Base-by-base conservation (phyloP, 108 stramenopile species). In the Mediolabrus comicus region DNA sequence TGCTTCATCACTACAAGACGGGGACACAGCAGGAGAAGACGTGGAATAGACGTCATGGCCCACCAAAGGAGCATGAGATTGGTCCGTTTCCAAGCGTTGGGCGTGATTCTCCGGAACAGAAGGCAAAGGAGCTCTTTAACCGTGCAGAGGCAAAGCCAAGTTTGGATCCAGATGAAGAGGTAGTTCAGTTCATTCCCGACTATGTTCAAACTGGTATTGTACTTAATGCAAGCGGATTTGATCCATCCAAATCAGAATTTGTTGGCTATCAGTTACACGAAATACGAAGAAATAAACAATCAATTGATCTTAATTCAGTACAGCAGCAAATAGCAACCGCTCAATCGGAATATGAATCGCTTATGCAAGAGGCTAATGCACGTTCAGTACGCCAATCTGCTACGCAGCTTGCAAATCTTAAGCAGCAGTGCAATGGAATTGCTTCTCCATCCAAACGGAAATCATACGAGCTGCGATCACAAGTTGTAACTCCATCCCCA, bases 211-310 rank as follows among this genome's bases (percentile, higher is more conserved):
- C 53, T 55, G 53, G 53, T 27, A 55, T 55, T 55, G 53, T 55
- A 13, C 8, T 54, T 2, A 26, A 55, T 35, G 66, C 66, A 36
- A 53, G 53, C 9, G 66, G 66, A 35, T 31, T 55, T 14, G 35
- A 39, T 56, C 66, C 53, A 8, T 67, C 66, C 4, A 26, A 26
- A 12, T 67, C 36, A 11, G 66, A 56, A 7, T 22, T 14, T 19
- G 19, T 56, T 55, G 66, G 66, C 13, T 67, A 55, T n/a, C 35
- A 56, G 53, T 22, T 67, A 0, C 53, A 55, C n/a, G 29, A 67
- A 22, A 11, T 34, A 16, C 28, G 53, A 4, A 31, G 41, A 33
- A 55, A 67, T 3, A 39, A 39, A 38, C 41, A 67, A 28, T 4
- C 32, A 0, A 54, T 22, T 38, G 53, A 26, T 29, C 13, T 9